Base-by-base conservation (phyloP, 352 stramenopile genomes). In the Phytophthora europaea region DNA sequence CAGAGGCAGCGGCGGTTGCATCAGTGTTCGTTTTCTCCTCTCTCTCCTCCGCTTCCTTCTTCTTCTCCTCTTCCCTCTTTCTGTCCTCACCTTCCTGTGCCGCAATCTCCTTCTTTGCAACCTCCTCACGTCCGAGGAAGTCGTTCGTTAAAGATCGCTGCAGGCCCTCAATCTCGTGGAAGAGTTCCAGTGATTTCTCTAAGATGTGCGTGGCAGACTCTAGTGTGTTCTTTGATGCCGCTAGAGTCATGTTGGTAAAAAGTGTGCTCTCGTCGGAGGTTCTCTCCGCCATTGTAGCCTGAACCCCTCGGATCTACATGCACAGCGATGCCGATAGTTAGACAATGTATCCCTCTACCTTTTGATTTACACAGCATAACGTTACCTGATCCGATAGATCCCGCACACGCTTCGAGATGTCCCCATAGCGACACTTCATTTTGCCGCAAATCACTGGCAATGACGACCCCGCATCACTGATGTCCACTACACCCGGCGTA, bases 341-440 rank as follows among this genome's bases (percentile, higher is more conserved):
- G 15, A n/a, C 15, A 9, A 5, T 51, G 20, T 34, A 56, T 13
- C 51, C 31, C 43, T 28, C 38, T 10, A 62, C 28, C 18, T n/a
- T 34, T 26, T 8, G 16, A 8, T 12, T 18, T 40, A 34, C 54
- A 10, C 5, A 43, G 47, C 23, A 47, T 38, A 26, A 15, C 2
- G 51, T 51, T 64, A 94, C 82, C 73, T 94, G 78, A 23, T 80
- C 65, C 55, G 76, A 82, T n/a, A 94, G 78, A 47, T 75, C 64
- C 4, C 75, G 79, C 16, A 94, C 60, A 58, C 83, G 83, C 4
- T 76, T 75, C 4, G 79, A 67, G 9, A 94, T 76, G 28, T 82
- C 69, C 28, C 69, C 82, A 62, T 91, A 94, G 38, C 81, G 71
- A 60, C 88, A 94, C 65, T 85, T 92, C 84, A 92, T 88, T 61